phyloP scores from a whole-genome alignment of 768 basidiomycete species.

The Roridomyces roridus region DNA sequence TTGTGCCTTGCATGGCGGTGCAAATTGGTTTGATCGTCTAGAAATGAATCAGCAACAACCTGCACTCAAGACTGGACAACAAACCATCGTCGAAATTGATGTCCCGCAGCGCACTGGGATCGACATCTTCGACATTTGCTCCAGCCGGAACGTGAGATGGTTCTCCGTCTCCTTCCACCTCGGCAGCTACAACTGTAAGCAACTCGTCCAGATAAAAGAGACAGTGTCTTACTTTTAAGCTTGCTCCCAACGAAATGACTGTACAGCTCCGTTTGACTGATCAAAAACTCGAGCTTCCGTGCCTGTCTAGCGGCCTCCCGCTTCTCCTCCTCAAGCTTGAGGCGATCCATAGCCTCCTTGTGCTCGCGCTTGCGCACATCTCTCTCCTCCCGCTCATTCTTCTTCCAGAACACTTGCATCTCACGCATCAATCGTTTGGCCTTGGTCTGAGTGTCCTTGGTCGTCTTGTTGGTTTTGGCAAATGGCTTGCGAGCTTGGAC shows the following conservation, averaged over 20 bases:
- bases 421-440: constrained; percentile 91
- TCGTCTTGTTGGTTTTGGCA: constrained; percentile 73
- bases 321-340: constrained; percentile 90
- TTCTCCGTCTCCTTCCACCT: constrained; percentile 69
- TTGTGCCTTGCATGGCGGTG: constrained; percentile 85
- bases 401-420: constrained; percentile 97
- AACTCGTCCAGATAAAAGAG: constrained; percentile 13
- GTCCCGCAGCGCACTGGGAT: constrained; percentile 61
- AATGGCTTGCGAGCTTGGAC: constrained; percentile 82
- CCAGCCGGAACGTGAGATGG: constrained; percentile 55
- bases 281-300: constrained; percentile 96
- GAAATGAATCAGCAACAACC: constrained; percentile 3
- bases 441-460: constrained; percentile 85
- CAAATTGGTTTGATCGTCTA: constrained; percentile 89
- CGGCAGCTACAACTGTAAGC: constrained; percentile 58
- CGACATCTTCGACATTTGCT: constrained; percentile 62
- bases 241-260: constrained; percentile 99
- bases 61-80: constrained; percentile 26
- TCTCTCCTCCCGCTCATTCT: constrained; percentile 96
- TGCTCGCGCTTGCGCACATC: constrained; percentile 93
- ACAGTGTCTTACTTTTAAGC: constrained; percentile 71
- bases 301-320: constrained; percentile 93
- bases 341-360: constrained; percentile 89
- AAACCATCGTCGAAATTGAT: constrained; percentile 93
- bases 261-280: constrained; percentile 98